phyloP scores from a whole-genome alignment of 1,284 basidiomycete species.

The Puccinia hordei region DNA sequence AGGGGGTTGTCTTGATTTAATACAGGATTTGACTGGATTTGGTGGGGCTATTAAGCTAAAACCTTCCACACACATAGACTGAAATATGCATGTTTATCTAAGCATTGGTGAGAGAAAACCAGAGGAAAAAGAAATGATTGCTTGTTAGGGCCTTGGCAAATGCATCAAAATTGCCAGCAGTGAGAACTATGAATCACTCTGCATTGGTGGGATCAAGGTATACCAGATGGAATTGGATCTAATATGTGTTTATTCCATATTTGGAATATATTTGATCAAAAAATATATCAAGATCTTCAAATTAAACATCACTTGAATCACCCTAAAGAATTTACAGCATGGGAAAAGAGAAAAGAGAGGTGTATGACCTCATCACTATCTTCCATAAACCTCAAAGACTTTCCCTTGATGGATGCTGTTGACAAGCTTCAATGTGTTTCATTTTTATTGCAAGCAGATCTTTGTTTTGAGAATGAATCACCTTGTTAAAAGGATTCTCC shows the following conservation, averaged over 20 bases:
- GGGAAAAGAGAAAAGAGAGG: no score
- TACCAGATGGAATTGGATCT: background rate
- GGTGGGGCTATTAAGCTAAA: background rate
- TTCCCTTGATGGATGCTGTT: background rate
- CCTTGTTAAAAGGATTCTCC: no score
- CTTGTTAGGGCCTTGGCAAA: background rate
- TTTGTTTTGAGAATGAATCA: no score
- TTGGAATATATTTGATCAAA: no score
- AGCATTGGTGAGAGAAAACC: background rate
- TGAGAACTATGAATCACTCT: background rate
- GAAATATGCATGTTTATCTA: no score
- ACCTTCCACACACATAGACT: background rate
- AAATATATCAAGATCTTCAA: background rate
- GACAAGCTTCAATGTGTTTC: background rate
- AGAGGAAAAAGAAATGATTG: no score
- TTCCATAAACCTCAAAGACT: background rate
- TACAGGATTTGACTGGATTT: background rate
- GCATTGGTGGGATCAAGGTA: constrained; percentile 6
- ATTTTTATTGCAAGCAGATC: no score
- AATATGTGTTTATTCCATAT: background rate
- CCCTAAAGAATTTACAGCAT: background rate
- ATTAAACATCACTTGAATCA: background rate
- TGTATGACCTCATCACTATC: background rate
- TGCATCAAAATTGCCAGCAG: background rate
- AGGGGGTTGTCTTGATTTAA: background rate